Conservation (phyloP, 1,139 yeast species). For the Lodderomyces jiufengensis region DNA sequence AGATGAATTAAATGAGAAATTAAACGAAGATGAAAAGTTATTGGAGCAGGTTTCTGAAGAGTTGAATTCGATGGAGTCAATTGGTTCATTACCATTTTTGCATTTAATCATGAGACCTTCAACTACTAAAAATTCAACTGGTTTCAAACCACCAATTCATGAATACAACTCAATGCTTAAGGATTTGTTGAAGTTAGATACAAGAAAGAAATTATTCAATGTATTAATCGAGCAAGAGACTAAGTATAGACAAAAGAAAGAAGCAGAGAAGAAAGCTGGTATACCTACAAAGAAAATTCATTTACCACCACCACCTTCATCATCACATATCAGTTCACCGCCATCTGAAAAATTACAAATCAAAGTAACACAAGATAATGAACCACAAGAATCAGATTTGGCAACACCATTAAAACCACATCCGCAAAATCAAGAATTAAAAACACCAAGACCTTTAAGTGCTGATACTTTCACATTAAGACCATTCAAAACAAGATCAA, state of each 20-base stretch:
- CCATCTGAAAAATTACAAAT: conserved; percentile 1
- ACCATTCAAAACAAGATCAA: conserved; percentile 41
- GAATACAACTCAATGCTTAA: conserved; percentile 25
- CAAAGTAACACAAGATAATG: not conserved
- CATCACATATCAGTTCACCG: conserved; percentile 4
- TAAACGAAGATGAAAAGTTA: conserved; percentile 10
- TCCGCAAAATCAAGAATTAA: conserved; percentile 1
- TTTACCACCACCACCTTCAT: not conserved
- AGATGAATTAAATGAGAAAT: conserved; percentile 24
- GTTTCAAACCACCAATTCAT: conserved; percentile 41
- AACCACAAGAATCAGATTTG: not conserved
- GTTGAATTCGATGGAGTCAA: conserved; percentile 35
- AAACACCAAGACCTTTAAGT: conserved; percentile 20
- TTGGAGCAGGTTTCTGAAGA: conserved; percentile 13
- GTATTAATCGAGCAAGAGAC: conserved; percentile 30
- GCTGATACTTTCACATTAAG: conserved; percentile 37
- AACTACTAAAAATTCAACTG: conserved; percentile 30
- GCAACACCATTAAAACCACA: not conserved
- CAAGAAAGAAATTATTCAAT: conserved; percentile 24
- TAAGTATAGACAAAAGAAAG: conserved; percentile 26
- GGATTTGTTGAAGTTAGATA: conserved; percentile 27
- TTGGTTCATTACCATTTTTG: conserved; percentile 40
- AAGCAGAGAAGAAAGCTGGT: conserved; percentile 28
- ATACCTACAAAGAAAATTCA: conserved; percentile 24
- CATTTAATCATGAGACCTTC: conserved; percentile 45